Evolutionary conservation across 352 stramenopile species (phyloP).

Genomic region (Globisporangium paroecandrum): DNA sequence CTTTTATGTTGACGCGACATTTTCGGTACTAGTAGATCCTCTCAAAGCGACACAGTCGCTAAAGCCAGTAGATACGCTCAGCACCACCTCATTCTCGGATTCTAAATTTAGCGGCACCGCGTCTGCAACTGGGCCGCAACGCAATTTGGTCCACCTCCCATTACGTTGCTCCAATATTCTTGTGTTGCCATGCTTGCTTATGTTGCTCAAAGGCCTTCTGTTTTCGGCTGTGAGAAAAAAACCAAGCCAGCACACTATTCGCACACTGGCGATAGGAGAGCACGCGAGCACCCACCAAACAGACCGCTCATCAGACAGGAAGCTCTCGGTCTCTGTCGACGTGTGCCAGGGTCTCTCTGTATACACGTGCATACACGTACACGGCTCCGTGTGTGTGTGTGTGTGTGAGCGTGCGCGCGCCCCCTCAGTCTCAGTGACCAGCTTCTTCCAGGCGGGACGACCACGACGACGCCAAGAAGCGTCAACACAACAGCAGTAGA

Average conservation of each 20-base stretch:
- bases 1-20: not conserved
- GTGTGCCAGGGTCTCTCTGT: not conserved
- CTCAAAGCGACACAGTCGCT: not conserved
- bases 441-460: not conserved
- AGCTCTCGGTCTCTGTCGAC: not conserved
- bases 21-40: not conserved
- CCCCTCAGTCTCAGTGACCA: not conserved
- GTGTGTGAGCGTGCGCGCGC: not conserved
- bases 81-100: not conserved
- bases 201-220: too few relatives aligned
- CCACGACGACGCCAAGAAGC: not conserved
- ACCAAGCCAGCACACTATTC: not conserved
- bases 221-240: too few relatives aligned
- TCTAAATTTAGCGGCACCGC: not conserved
- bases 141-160: too few relatives aligned
- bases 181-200: too few relatives aligned
- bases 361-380: not conserved
- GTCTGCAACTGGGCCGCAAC: too few relatives aligned
- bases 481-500: not conserved
- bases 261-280: not conserved
- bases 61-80: not conserved
- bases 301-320: too few relatives aligned
- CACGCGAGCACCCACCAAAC: not conserved
- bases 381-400: not conserved
- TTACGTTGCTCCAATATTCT: too few relatives aligned